Conservation (phyloP, 2,329 filamentous ascomycete species). For the Dactylellina parvicollis region DNA sequence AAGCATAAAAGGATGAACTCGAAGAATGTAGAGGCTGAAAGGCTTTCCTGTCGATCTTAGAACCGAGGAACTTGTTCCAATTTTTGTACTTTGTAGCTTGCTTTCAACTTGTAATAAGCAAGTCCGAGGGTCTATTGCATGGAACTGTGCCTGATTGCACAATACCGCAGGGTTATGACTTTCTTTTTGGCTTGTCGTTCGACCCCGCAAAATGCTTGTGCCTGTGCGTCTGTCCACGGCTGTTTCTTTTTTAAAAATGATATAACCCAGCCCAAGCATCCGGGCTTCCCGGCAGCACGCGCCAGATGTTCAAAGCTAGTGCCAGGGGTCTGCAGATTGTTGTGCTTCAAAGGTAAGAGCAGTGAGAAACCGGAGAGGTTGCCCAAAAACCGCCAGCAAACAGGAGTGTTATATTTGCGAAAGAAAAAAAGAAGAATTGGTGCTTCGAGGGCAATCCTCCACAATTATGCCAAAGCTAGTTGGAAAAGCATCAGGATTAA, state of each 20-base stretch:
- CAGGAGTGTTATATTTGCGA: conserved; percentile 13
- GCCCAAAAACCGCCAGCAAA: conserved; percentile 2
- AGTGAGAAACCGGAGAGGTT: conserved; percentile 30
- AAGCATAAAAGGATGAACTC: conserved; percentile 14
- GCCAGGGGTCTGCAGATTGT: conserved; percentile 49
- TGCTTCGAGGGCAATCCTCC: conserved; percentile 31
- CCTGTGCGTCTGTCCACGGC: conserved; percentile 53
- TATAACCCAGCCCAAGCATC: conserved; percentile 49
- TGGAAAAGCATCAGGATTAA: conserved; percentile 13
- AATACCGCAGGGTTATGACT: conserved; percentile 49
- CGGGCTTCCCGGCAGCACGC: conserved; percentile 53
- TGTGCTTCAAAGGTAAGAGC: conserved; percentile 41
- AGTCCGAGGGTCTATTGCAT: conserved; percentile 24
- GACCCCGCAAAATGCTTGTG: conserved; percentile 54
- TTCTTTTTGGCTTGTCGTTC: conserved; percentile 26
- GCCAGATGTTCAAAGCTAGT: conserved; percentile 44
- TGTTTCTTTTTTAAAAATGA: conserved; percentile 52
- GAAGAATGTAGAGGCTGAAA: conserved; percentile 51
- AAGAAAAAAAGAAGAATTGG: neutral
- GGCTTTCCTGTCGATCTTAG: conserved; percentile 34
- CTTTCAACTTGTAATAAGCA: conserved; percentile 21
- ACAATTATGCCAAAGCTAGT: conserved; percentile 10
- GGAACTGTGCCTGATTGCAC: conserved; percentile 50
- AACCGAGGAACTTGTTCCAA: conserved; percentile 30
- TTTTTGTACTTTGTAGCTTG: conserved; percentile 36